Evolutionary conservation across 495 filamentous ascomycete species (phyloP), one percentile per base, ranked within the genome.

Genomic region (Diplogelasinospora grovesii): DNA sequence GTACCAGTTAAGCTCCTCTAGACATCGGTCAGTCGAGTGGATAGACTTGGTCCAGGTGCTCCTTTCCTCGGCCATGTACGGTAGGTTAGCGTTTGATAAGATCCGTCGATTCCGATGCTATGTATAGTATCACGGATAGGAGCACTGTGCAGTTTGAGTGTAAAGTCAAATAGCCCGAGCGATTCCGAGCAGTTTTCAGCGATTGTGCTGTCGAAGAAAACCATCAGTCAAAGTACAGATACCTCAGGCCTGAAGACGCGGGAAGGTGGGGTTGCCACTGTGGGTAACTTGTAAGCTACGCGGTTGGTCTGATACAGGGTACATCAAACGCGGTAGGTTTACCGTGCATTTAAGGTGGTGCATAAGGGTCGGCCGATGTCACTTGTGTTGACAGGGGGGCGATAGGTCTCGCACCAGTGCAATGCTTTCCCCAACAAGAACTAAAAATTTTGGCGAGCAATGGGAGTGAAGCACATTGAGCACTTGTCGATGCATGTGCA

Each of bases 391-490:
- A 52, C 53, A 59, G 53, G 56, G 54, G 47, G n/a, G n/a, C n/a
- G n/a, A 41, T 28, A 30, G 24, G 43, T 24, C 27, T 27, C 15
- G 31, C 39, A 27, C 41, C 33, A n/a, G 39, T 32, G 51, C 48
- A 39, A 37, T 49, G 37, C 45, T 41, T 56, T 52, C 59, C 59
- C 59, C 57, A 63, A 60, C 57, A 63, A 59, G 52, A 60, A 41
- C 52, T 49, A 50, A 45, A 46, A 53, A 53, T 54, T 53, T 53
- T 56, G 51, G 54, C 54, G 52, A 49, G 53, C 48, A 43, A 45
- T 13, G 25, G 19, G 25, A n/a, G n/a, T n/a, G n/a, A n/a, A 32
- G 22, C 46, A 22, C 34, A 27, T 41, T 52, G n/a, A n/a, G n/a
- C 21, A 44, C 30, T 40, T 36, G 24, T 39, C 36, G 41, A 37